These are phyloP conservation scores for Candida nonsorbophila DNA, from an alignment of 805 yeast species.

Conservation along the genomic window DNA sequence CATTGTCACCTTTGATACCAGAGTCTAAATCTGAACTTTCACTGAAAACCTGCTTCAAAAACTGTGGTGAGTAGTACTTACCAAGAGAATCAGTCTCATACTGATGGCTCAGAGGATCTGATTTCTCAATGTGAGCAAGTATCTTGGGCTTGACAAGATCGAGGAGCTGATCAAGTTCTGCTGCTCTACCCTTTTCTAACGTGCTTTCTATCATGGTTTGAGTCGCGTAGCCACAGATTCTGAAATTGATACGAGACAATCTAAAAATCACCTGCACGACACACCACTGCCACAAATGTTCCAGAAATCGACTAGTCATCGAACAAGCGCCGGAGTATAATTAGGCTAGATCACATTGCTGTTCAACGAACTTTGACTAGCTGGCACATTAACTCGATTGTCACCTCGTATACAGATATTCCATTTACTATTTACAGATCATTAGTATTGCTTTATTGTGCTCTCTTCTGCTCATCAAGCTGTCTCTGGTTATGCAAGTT, in stretches of 20 bases:
- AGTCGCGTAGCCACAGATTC: no score
- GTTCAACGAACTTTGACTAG: no score
- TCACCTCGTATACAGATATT: no score
- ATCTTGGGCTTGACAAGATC: constrained; percentile 47
- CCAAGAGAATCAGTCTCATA: constrained; percentile 47
- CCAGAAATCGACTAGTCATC: no score
- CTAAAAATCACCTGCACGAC: no score
- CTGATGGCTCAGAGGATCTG: constrained; percentile 30
- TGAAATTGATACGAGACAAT: no score
- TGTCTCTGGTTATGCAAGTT: constrained; percentile 30
- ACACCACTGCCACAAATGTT: no score
- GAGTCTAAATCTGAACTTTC: constrained; percentile 21
- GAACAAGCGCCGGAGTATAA: no score
- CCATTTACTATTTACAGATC: neutral
- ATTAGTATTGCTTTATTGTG: constrained; percentile 1
- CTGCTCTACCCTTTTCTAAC: constrained; percentile 47
- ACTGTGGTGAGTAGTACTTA: constrained; percentile 44
- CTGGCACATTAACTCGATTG: no score
- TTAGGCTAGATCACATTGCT: no score
- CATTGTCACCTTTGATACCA: constrained; percentile 32
- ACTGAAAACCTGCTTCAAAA: constrained; percentile 28
- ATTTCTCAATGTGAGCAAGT: constrained; percentile 44
- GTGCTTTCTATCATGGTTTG: constrained; percentile 16
- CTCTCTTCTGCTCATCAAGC: constrained; percentile 29
- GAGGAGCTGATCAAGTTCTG: constrained; percentile 53